These are phyloP conservation scores for Dendrocalamus sinicus DNA, from an alignment of 176 grass and related monocot species.

Conservation along the genomic window DNA sequence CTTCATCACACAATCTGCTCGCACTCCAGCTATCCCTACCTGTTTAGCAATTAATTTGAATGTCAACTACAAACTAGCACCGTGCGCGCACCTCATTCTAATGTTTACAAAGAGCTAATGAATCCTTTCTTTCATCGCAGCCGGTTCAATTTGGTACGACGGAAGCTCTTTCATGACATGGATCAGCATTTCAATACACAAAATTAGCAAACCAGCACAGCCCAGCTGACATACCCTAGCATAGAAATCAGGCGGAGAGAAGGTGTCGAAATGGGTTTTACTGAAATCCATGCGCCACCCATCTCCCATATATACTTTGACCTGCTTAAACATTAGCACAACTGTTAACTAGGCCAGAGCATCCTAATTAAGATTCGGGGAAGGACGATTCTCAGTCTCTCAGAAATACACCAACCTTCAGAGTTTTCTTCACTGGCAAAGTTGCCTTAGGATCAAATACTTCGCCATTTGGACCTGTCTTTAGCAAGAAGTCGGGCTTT, in stretches of 20 bases:
- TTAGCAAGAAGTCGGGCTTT: conserved; percentile 85
- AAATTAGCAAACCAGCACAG: not conserved
- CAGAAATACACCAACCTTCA: conserved; percentile 62
- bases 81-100: too few relatives aligned
- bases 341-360: not conserved
- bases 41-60: not conserved
- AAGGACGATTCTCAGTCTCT: not conserved
- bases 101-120: not conserved
- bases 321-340: conserved; percentile 47
- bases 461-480: conserved; percentile 53
- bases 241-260: conserved; percentile 92
- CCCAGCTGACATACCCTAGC: conserved; percentile 51
- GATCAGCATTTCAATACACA: not conserved
- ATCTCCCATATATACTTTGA: conserved; percentile 96
- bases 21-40: conserved; percentile 77
- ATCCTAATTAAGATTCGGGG: not conserved
- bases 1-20: conserved; percentile 61
- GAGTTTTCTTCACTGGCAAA: conserved; percentile 73
- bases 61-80: too few relatives aligned
- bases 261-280: conserved; percentile 87
- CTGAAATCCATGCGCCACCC: conserved; percentile 95
- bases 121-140: not conserved
- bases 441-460: conserved; percentile 70
- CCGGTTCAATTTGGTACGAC: not conserved
- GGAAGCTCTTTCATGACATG: not conserved